A percentile compares a stretch with the other conserved stretches of the same genome.
These are phyloP conservation scores for Pseudopyrenochaeta lycopersici DNA, from an alignment of 2,329 filamentous ascomycete genomes.

Conservation along the genomic window DNA sequence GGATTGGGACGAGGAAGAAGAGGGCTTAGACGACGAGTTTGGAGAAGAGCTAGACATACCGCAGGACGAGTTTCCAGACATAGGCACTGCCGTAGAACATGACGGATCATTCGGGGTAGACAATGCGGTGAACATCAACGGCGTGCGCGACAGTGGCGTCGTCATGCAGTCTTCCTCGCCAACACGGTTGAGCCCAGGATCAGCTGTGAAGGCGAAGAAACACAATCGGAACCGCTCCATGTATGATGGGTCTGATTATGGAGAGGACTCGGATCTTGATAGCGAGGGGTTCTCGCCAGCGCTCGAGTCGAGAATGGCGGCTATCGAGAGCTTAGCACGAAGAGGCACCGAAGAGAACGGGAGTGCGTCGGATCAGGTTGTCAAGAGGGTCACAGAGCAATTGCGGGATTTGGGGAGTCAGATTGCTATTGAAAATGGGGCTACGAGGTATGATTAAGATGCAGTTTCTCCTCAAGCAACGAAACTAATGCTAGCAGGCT, in stretches of 20 bases:
- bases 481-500: conserved; percentile 60
- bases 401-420: conserved; percentile 77
- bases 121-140: conserved; percentile 33
- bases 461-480: neutral
- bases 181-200: conserved; percentile 50
- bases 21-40: conserved; percentile 57
- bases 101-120: conserved; percentile 40
- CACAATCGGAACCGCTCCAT: conserved; percentile 59
- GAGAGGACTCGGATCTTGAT: conserved; percentile 75
- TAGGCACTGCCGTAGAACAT: conserved; percentile 46
- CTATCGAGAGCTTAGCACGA: conserved; percentile 73
- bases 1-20: conserved; percentile 73
- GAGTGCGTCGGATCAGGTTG: conserved; percentile 70
- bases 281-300: conserved; percentile 72
- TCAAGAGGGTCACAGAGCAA: conserved; percentile 73
- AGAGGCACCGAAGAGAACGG: conserved; percentile 72
- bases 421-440: conserved; percentile 74
- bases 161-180: conserved; percentile 54
- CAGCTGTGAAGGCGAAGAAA: conserved; percentile 36
- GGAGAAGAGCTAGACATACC: conserved; percentile 43
- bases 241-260: conserved; percentile 79
- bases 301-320: conserved; percentile 74
- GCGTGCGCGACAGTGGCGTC: conserved; percentile 57
- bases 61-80: conserved; percentile 30
- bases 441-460: conserved; percentile 70